phyloP scores from a whole-genome alignment of 305 asterid genomes.

The Solanum chacoense region DNA sequence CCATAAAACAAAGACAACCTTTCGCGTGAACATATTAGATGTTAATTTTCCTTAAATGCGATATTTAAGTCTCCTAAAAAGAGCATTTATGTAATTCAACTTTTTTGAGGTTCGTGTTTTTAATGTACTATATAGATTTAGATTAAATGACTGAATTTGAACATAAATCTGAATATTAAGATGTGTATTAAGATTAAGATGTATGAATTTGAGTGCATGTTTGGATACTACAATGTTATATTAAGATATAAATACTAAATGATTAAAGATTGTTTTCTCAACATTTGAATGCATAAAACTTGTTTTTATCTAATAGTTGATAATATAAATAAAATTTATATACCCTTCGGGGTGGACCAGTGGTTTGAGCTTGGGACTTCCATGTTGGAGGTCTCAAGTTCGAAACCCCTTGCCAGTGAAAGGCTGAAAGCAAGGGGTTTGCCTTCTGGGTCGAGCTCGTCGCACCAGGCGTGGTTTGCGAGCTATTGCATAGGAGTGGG shows the following conservation, averaged over 20 bases:
- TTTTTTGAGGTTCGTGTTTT: not conserved
- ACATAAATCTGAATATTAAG: not conserved
- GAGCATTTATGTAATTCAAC: not conserved
- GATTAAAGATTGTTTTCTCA: not conserved
- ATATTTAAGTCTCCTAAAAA: not conserved
- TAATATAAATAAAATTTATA: not conserved
- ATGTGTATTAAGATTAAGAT: not conserved
- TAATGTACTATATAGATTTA: not conserved
- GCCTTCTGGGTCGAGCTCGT: too few species aligned
- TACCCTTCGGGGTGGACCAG: too few species aligned
- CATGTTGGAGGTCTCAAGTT: too few species aligned
- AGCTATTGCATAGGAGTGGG: too few species aligned
- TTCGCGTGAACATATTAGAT: not conserved
- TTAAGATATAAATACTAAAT: not conserved
- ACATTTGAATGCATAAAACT: not conserved
- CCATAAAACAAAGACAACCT: not conserved
- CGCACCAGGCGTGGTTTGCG: too few species aligned
- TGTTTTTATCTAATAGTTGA: not conserved
- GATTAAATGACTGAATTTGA: not conserved
- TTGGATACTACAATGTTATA: not conserved
- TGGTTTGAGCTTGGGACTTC: too few species aligned
- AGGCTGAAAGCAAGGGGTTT: too few species aligned
- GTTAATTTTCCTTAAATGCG: not conserved
- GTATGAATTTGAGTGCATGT: not conserved
- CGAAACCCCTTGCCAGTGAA: too few species aligned